Conservation (phyloP, 495 filamentous ascomycete genomes). For the Tuber indicum region DNA sequence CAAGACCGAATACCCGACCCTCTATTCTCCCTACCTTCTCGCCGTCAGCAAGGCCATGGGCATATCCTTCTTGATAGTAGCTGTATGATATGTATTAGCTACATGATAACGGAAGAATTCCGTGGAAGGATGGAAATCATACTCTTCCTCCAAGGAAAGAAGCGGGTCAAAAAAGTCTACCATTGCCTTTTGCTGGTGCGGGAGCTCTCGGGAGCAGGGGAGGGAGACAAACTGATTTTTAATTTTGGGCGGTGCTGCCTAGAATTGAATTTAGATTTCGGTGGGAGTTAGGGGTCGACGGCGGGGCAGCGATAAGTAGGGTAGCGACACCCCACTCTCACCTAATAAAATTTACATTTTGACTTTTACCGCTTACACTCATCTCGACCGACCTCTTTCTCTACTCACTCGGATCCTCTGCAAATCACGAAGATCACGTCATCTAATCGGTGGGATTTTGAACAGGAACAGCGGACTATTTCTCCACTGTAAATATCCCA, state of each 20-base stretch:
- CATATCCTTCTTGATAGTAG: constrained; percentile 81
- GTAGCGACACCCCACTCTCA: constrained; percentile 24
- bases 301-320: constrained; percentile 13
- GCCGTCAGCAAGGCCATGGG: constrained; percentile 68
- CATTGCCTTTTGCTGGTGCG: constrained; percentile 15
- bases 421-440: not conserved
- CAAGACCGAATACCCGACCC: constrained; percentile 80
- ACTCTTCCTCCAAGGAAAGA: constrained; percentile 40
- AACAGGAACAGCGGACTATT: not conserved
- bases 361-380: not conserved
- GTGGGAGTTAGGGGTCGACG: constrained; percentile 13
- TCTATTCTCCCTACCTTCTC: constrained; percentile 73
- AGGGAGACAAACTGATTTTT: not conserved
- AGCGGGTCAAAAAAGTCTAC: constrained; percentile 39
- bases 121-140: constrained; percentile 8
- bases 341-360: constrained; percentile 5
- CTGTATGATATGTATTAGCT: constrained; percentile 29
- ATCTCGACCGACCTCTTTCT: not conserved
- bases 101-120: not conserved
- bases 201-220: not conserved
- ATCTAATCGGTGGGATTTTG: not conserved
- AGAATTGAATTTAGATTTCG: constrained; percentile 6
- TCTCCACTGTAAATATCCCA: not conserved
- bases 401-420: not conserved
- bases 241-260: constrained; percentile 9